These are phyloP conservation scores for Acanthamoeba castellanii DNA, from an alignment of 208 protist genomes.

Conservation along the genomic window DNA sequence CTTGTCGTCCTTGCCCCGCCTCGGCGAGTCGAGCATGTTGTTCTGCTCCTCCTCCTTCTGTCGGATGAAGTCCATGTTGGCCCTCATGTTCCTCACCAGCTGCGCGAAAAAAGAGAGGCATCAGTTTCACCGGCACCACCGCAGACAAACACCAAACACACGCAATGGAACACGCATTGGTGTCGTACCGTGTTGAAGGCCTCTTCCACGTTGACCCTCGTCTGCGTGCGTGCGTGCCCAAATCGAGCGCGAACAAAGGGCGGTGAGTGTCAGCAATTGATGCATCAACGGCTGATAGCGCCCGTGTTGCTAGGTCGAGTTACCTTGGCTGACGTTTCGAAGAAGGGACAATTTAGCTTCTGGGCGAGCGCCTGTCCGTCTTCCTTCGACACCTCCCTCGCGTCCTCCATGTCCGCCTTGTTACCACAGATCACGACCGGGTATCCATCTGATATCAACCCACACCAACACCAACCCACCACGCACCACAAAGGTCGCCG, in stretches of 20 bases:
- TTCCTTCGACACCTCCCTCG: constrained; percentile 83
- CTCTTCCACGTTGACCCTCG: background rate
- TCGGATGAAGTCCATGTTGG: constrained; percentile 1
- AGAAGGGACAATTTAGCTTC: constrained; percentile 76
- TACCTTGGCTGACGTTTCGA: constrained; percentile 81
- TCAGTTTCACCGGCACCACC: background rate
- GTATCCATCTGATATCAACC: constrained; percentile 3
- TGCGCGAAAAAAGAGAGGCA: background rate
- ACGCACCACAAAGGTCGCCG: background rate
- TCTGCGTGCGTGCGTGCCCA: background rate
- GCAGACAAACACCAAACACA: background rate
- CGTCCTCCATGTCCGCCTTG: constrained; percentile 82
- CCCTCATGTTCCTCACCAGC: constrained; percentile 34
- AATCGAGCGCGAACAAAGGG: no score
- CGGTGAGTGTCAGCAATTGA: no score
- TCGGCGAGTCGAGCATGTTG: background rate
- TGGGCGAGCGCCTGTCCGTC: constrained; percentile 87
- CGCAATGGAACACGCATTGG: background rate
- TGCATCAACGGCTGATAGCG: no score
- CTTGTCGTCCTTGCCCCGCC: background rate
- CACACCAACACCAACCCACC: no score
- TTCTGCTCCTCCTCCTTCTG: constrained; percentile 18
- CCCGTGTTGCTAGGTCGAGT: no score
- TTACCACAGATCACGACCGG: constrained; percentile 6
- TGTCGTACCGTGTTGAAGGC: background rate